Base-by-base conservation (phyloP, 1,284 basidiomycete species). In the Cystobasidiaceae sp. region DNA sequence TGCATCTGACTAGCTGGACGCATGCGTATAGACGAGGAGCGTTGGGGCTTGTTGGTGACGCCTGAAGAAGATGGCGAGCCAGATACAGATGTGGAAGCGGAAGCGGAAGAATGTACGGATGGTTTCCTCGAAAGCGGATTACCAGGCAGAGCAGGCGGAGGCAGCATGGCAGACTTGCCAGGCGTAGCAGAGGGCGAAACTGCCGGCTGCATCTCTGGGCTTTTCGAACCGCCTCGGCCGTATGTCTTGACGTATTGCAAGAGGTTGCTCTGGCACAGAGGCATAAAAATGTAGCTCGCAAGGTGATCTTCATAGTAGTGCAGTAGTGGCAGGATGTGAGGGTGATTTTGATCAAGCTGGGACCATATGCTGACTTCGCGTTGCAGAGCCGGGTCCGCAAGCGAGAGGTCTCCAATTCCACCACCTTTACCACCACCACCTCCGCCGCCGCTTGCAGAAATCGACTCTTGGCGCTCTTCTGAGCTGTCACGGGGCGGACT, bases 301-400 rank as follows among this genome's bases (percentile, higher is more conserved):
- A 84, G 82, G 25, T 81, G 72, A 0, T 85, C 85, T 68, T 86
- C 83, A 68, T 83, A 80, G 50, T 82, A 80, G 39, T 85, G 82
- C 74, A 93, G 86, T 32, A 96, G 83, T 4, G 90, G 90, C 15
- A 96, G 82, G 58, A 94, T 82, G 71, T 90, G 69, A 0, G 75
- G 74, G 69, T 81, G 79, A 84, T 76, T 85, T 85, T 73, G 83
- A 90, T 71, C 79, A 68, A 91, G 82, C 0, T 83, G 80, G 4
- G 84, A 79, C 92, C 92, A 94, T n/a, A 91, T 81, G 11, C 79
- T 76, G 25, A 87, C 84, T 78, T 96, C 92, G 65, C 86, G 85
- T 69, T 86, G 82, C 52, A 93, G 81, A n/a, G 74, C 67, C 1
- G 70, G 45, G 43, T 70, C 65, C 83, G 84, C 71, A 80, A 84